Conservation (phyloP, 768 basidiomycete genomes). For the Strobilomyces echinocephalus region DNA sequence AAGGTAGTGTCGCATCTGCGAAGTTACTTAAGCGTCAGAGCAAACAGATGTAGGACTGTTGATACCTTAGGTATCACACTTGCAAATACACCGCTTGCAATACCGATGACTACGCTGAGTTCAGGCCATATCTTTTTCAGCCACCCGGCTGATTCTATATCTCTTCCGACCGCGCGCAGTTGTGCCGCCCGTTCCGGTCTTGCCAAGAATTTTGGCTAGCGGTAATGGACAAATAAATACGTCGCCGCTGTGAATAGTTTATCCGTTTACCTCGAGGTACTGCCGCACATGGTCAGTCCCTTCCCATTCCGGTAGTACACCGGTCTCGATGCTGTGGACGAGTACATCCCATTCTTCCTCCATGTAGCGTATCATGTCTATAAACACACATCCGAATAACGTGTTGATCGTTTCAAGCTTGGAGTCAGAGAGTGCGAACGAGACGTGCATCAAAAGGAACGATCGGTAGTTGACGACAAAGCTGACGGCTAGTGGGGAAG, state of each 20-base stretch:
- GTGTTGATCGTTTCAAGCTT: conserved; percentile 16
- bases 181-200: conserved; percentile 13
- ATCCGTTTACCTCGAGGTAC: conserved; percentile 13
- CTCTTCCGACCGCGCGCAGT: conserved; percentile 14
- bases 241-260: no score
- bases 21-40: not conserved
- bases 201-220: conserved; percentile 12
- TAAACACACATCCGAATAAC: conserved; percentile 14
- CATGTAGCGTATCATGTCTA: conserved; percentile 21
- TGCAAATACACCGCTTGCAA: conserved; percentile 17
- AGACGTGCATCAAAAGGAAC: conserved; percentile 18
- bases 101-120: conserved; percentile 14
- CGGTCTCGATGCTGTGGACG: conserved; percentile 12
- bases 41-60: not conserved
- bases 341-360: conserved; percentile 20
- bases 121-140: conserved; percentile 11
- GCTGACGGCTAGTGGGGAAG: conserved; percentile 18
- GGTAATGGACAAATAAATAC: not conserved
- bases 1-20: conserved; percentile 13
- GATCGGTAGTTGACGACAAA: conserved; percentile 18
- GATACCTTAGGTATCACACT: conserved; percentile 13
- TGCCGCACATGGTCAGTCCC: conserved; percentile 12
- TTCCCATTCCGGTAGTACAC: conserved; percentile 16
- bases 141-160: conserved; percentile 14
- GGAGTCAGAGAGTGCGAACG: conserved; percentile 20